phyloP scores from a whole-genome alignment of 352 stramenopile species.

The Phytophthora podocarpi region DNA sequence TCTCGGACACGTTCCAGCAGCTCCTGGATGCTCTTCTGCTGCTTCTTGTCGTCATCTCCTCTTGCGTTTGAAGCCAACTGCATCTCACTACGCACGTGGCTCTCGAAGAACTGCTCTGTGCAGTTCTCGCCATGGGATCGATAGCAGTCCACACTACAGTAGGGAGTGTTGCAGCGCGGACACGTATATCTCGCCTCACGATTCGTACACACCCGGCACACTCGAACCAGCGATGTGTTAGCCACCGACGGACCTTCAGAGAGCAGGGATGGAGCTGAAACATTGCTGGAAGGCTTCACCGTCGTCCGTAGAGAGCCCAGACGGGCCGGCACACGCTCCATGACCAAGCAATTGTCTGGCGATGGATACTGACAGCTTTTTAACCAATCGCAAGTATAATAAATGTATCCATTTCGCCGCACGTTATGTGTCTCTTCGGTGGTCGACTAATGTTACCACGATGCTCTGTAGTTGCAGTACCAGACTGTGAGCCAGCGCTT shows the following conservation, averaged over 20 bases:
- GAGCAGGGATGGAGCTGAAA: background rate
- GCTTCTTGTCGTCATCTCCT: constrained; percentile 28
- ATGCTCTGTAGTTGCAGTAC: constrained; percentile 54
- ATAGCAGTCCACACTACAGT: constrained; percentile 85
- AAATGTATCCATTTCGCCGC: constrained; percentile 33
- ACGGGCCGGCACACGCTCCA: constrained; percentile 69
- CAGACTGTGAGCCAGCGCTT: constrained; percentile 75
- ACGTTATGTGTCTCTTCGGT: constrained; percentile 7
- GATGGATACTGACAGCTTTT: constrained; percentile 13
- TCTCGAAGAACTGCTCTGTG: constrained; percentile 83
- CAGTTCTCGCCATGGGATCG: constrained; percentile 67
- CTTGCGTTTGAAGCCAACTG: constrained; percentile 36
- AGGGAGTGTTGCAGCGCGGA: constrained; percentile 79
- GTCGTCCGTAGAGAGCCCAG: constrained; percentile 55
- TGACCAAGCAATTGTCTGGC: constrained; percentile 16
- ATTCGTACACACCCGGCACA: constrained; percentile 73
- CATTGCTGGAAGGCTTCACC: constrained; percentile 36
- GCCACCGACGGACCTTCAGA: constrained; percentile 9
- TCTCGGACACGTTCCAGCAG: constrained; percentile 57
- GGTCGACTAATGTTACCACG: constrained; percentile 51
- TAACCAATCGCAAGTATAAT: constrained; percentile 28
- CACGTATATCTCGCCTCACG: constrained; percentile 79
- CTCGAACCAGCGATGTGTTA: constrained; percentile 44
- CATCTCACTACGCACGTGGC: constrained; percentile 66
- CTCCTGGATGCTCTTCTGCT: constrained; percentile 45